Conservation (phyloP, 345 rosid genomes). For the Raphanus raphanistrum region DNA sequence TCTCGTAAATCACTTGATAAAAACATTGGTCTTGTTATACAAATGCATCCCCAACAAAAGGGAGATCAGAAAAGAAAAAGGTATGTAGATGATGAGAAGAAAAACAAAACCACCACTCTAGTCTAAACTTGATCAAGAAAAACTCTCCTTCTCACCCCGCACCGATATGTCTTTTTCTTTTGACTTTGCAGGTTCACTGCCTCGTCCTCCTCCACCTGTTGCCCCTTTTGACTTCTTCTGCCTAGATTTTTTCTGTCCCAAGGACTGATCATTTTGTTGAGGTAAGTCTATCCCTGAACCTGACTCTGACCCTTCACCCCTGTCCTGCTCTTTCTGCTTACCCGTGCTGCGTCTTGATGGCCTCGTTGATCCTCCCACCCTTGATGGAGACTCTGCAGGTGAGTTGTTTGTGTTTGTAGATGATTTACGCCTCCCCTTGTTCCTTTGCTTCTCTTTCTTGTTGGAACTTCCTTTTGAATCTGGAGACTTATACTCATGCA, state of each 20-base stretch:
- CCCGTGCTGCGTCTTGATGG: constrained; percentile 32
- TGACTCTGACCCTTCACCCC: constrained; percentile 25
- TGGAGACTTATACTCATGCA: constrained; percentile 57
- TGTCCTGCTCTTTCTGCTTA: constrained; percentile 33
- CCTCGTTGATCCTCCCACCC: constrained; percentile 34
- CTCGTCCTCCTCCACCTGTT: constrained; percentile 22
- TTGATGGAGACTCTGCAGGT: constrained; percentile 34
- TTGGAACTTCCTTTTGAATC: constrained; percentile 27
- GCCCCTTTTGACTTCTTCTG: constrained; percentile 21
- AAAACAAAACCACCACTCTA: constrained; percentile 23
- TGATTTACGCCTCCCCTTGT: constrained; percentile 37
- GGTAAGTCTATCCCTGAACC: constrained; percentile 28
- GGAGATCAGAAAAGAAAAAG: constrained; percentile 5
- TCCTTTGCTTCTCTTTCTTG: constrained; percentile 35
- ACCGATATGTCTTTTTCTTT: constrained; percentile 24
- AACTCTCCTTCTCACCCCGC: not conserved
- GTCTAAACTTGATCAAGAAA: constrained; percentile 15
- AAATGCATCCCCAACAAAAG: constrained; percentile 11
- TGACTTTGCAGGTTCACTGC: constrained; percentile 1
- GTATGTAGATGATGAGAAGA: constrained; percentile 24
- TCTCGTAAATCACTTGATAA: constrained; percentile 12
- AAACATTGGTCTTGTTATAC: constrained; percentile 24
- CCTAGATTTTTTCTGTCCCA: constrained; percentile 13
- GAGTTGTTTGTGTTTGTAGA: constrained; percentile 34
- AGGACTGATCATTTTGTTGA: constrained; percentile 8